Base-by-base conservation (phyloP, 768 basidiomycete genomes). In the Melanogaster broomeanus region DNA sequence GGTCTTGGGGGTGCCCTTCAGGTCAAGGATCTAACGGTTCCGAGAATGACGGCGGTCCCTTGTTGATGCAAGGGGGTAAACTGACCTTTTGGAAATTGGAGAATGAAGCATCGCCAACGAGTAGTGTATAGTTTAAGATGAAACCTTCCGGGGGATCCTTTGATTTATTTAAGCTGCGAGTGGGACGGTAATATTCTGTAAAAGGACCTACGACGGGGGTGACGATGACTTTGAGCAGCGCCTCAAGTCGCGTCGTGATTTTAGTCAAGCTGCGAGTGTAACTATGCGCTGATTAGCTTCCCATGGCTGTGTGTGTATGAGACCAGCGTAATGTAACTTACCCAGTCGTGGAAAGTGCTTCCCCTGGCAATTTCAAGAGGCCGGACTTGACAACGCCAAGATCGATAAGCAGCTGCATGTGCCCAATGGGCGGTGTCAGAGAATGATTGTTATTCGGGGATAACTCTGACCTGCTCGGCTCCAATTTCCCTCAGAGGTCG, bases 31-130 rank as follows among this genome's bases (percentile, higher is more conserved):
- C 94, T 97, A 53, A 5, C 42, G 33, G n/a, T 18, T 34, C 8
- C 48, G 37, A 42, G 30, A 19, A 33, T 61, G 35, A 56, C 50
- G 52, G 58, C 49, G 52, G 56, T 48, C 27, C 42, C 40, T 33
- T 34, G 34, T 30, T 33, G 34, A 42, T 46, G 34, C 16, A 27
- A 13, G 11, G 40, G 18, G n/a, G 12, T 19, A 24, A 41, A n/a
- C 70, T 34, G 30, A 88, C 93, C 84, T 99, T 99, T 75, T 98
- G 97, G 76, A 99, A 99, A 71, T 98, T 98, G 27, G 88, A 88
- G 70, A 95, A 95, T 2, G 94, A 95, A 6, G 89, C 87, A 70
- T 98, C 96, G 21, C 92, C 92, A 55, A 99, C 90, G 50, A 98
- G 79, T 22, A 98, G 78, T 8, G 92, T 94, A 64, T 98, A 99